These are phyloP conservation scores for Abrus precatorius DNA, from an alignment of 306 rosid species.

Conservation along the genomic window DNA sequence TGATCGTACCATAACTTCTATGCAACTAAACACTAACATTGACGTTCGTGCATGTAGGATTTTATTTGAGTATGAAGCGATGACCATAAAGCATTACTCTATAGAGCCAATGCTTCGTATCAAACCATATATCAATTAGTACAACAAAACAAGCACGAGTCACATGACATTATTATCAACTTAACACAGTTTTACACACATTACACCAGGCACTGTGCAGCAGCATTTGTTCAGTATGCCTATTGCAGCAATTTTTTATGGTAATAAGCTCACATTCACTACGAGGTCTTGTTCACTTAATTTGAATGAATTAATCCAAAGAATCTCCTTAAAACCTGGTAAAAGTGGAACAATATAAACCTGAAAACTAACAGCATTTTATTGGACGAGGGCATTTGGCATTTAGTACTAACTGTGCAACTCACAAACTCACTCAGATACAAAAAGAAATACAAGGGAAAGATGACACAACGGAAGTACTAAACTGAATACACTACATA, in stretches of 20 bases:
- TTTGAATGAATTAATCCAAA: background rate
- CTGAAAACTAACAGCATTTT: background rate
- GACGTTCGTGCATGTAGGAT: background rate
- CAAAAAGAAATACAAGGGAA: background rate
- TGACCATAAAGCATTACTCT: conserved; percentile 4
- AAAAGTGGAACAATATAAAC: background rate
- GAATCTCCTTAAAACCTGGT: background rate
- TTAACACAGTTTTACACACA: background rate
- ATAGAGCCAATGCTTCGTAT: background rate
- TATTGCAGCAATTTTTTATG: background rate
- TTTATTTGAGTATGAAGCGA: background rate
- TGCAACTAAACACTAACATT: background rate
- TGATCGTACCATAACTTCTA: background rate
- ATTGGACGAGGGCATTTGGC: background rate
- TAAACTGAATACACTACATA: conserved; percentile 6
- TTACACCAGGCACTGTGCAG: background rate
- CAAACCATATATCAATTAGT: background rate
- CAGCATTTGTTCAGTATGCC: background rate
- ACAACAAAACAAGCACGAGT: background rate
- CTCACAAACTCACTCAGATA: conserved; percentile 1
- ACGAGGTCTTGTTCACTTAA: background rate
- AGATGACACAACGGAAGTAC: background rate
- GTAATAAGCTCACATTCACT: background rate
- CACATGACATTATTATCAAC: conserved; percentile 4
- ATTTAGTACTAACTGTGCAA: background rate